Evolutionary conservation across 805 yeast species (phyloP).

Genomic region (Metschnikowia borealis): DNA sequence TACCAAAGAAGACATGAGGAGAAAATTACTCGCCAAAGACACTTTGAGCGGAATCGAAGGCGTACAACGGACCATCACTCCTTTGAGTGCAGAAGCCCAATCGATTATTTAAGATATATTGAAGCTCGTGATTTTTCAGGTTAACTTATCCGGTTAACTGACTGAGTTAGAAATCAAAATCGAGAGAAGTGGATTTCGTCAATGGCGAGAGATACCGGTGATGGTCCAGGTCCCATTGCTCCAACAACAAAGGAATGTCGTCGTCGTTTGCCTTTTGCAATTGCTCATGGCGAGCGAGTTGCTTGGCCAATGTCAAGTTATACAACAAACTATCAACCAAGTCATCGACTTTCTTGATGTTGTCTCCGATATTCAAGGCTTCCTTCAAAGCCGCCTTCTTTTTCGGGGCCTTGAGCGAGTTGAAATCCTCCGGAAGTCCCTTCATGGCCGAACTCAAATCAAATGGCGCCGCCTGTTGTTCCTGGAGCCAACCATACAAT

Average conservation of each 20-base stretch:
- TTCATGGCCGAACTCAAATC: slow-evolving; percentile 2
- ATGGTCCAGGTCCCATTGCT: slow-evolving; percentile 14
- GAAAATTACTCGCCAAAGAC: slow-evolving; percentile 4
- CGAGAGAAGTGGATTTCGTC: not conserved
- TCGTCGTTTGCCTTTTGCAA: slow-evolving; percentile 5
- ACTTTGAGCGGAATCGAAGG: slow-evolving; percentile 10
- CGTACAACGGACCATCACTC: slow-evolving; percentile 12
- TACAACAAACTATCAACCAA: slow-evolving; percentile 63
- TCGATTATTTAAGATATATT: slow-evolving; percentile 10
- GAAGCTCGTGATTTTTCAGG: not conserved
- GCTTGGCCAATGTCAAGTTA: slow-evolving; percentile 26
- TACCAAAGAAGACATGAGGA: not conserved
- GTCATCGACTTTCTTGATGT: slow-evolving; percentile 54
- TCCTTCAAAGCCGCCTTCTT: slow-evolving; percentile 9
- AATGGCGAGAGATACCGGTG: slow-evolving; percentile 8
- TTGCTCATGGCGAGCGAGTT: slow-evolving; percentile 11
- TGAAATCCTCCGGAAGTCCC: slow-evolving; percentile 6
- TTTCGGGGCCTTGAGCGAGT: slow-evolving; percentile 2
- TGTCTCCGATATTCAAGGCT: slow-evolving; percentile 2
- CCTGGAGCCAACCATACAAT: slow-evolving; percentile 16
- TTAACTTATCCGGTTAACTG: too few relatives aligned
- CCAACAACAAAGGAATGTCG: slow-evolving; percentile 1
- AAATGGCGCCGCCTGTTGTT: slow-evolving; percentile 11
- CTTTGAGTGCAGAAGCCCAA: slow-evolving; percentile 15
- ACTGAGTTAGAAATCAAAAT: not conserved